Evolutionary conservation across 495 filamentous ascomycete species (phyloP).

Genomic region (Hypoxylon crocopeplum): DNA sequence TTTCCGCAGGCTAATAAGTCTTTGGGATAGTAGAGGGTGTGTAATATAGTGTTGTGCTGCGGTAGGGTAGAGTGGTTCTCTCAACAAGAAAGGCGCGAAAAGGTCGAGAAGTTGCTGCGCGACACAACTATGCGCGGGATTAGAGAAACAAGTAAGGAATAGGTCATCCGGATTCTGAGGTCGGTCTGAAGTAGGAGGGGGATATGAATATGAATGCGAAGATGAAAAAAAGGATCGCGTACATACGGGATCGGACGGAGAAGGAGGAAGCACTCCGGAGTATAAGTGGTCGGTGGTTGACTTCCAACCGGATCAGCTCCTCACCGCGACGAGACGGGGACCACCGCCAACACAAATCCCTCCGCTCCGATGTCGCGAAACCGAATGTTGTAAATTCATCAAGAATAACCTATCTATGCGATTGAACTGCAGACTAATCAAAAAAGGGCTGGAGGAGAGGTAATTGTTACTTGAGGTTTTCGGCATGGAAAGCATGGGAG

Average conservation of each 20-base stretch:
- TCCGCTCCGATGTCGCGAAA: slow-evolving; percentile 33
- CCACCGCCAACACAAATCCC: slow-evolving; percentile 34
- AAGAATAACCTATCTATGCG: slow-evolving; percentile 12
- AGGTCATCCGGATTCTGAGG: slow-evolving; percentile 4
- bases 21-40: not conserved
- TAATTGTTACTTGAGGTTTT: slow-evolving; percentile 18
- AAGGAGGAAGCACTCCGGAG: not conserved
- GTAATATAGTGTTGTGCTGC: slow-evolving; percentile 5
- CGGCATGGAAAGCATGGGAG: slow-evolving; percentile 23
- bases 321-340: slow-evolving; percentile 31
- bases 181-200: not conserved
- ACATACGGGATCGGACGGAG: not conserved
- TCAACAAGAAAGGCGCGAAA: slow-evolving; percentile 7
- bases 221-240: not conserved
- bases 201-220: no score
- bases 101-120: slow-evolving; percentile 8
- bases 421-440: not conserved
- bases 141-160: slow-evolving; percentile 7
- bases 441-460: not conserved
- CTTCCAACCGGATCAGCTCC: slow-evolving; percentile 29
- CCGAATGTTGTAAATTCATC: slow-evolving; percentile 29
- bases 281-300: not conserved
- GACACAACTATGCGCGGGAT: slow-evolving; percentile 24
- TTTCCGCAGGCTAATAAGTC: not conserved
- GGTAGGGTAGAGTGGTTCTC: slow-evolving; percentile 3